Conservation (phyloP, 352 stramenopile species). For the Phytophthora tentaculata region DNA sequence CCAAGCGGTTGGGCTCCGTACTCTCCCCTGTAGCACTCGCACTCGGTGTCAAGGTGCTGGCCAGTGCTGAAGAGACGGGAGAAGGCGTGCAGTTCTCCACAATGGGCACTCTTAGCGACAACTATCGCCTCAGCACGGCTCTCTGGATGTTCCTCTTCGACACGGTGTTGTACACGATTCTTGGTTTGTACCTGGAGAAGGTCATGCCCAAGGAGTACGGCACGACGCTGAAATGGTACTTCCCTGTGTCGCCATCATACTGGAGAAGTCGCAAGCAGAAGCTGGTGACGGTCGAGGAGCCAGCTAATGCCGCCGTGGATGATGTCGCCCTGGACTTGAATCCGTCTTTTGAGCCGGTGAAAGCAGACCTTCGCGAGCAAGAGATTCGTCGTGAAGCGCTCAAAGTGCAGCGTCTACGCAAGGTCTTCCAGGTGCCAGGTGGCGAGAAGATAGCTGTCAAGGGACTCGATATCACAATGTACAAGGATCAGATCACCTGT, state of each 20-base stretch:
- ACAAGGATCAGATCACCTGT: slow-evolving; percentile 93
- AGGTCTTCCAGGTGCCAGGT: slow-evolving; percentile 78
- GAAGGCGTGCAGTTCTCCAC: slow-evolving; percentile 49
- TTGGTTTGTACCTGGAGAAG: slow-evolving; percentile 91
- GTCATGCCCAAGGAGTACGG: slow-evolving; percentile 94
- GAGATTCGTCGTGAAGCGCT: slow-evolving; percentile 50
- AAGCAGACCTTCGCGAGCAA: slow-evolving; percentile 46
- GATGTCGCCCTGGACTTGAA: slow-evolving; percentile 30
- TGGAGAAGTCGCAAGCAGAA: slow-evolving; percentile 25
- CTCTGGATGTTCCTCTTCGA: slow-evolving; percentile 89
- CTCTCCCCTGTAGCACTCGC: slow-evolving; percentile 71
- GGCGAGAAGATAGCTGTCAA: slow-evolving; percentile 63
- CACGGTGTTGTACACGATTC: slow-evolving; percentile 85
- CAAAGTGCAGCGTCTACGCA: slow-evolving; percentile 57
- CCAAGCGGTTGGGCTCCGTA: slow-evolving; percentile 50
- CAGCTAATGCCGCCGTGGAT: slow-evolving; percentile 1
- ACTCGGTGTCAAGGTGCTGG: slow-evolving; percentile 61
- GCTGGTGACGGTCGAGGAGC: neutral
- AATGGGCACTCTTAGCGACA: slow-evolving; percentile 38
- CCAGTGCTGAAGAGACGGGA: slow-evolving; percentile 51
- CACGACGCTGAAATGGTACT: slow-evolving; percentile 89
- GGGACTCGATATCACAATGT: slow-evolving; percentile 84
- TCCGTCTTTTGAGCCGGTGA: slow-evolving; percentile 42
- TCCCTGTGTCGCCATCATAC: slow-evolving; percentile 76
- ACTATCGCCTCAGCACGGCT: slow-evolving; percentile 74